Percentiles rank a stretch among this genome's conserved stretches.
These are phyloP conservation scores for Globisporangium solare DNA, from an alignment of 352 stramenopile species.

Conservation along the genomic window DNA sequence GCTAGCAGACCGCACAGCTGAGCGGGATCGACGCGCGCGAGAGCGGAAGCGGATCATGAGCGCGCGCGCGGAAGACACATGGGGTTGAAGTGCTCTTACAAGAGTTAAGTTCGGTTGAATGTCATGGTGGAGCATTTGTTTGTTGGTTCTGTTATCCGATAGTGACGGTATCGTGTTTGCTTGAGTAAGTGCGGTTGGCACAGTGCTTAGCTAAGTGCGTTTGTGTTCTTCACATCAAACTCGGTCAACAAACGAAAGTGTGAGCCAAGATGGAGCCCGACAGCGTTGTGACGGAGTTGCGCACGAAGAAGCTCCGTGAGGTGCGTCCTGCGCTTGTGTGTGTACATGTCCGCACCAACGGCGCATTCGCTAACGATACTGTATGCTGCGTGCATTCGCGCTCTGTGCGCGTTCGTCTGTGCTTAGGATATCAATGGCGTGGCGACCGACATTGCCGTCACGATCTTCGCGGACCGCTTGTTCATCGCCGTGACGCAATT, in stretches of 20 bases:
- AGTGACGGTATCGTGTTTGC: too few species aligned
- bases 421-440: conserved; percentile 70
- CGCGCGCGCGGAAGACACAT: conserved; percentile 25
- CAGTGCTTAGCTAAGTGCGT: too few species aligned
- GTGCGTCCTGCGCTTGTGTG: conserved; percentile 10
- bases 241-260: background rate
- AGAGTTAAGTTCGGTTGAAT: too few species aligned
- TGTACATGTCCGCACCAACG: too few species aligned
- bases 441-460: conserved; percentile 63
- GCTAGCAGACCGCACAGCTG: conserved; percentile 20
- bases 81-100: too few species aligned
- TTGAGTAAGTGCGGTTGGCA: too few species aligned
- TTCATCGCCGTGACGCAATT: conserved; percentile 82
- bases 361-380: background rate
- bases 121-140: too few species aligned
- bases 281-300: conserved; percentile 20
- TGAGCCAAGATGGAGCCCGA: conserved; percentile 12
- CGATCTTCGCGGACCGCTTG: conserved; percentile 75
- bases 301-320: conserved; percentile 38
- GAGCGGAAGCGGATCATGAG: conserved; percentile 34
- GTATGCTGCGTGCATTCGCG: background rate
- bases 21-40: conserved; percentile 8
- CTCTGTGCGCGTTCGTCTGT: background rate
- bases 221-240: too few species aligned
- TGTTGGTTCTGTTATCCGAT: too few species aligned